phyloP scores from a whole-genome alignment of 2,329 filamentous ascomycete species.

The Tetracladium maxilliforme region DNA sequence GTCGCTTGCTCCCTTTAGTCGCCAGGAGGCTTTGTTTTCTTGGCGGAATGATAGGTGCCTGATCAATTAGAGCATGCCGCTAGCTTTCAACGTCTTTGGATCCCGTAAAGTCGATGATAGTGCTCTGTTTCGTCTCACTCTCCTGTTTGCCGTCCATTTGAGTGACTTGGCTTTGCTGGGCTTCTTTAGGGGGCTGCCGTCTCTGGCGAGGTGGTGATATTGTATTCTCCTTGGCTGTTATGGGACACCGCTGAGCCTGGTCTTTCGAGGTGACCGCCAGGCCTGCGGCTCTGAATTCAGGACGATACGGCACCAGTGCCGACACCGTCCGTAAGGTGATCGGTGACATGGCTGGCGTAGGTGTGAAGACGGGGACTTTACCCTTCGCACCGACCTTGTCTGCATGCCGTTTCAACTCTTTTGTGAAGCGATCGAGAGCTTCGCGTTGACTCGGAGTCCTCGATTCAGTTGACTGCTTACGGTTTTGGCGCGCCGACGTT shows the following conservation, averaged over 20 bases:
- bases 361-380: slow-evolving; percentile 21
- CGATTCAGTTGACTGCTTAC: too few species aligned
- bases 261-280: slow-evolving; percentile 40
- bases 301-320: slow-evolving; percentile 33
- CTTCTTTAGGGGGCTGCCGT: too few species aligned
- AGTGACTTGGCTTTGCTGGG: too few species aligned
- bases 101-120: too few species aligned
- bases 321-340: slow-evolving; percentile 20
- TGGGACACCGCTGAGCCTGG: slow-evolving; percentile 11
- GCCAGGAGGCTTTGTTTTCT: too few species aligned
- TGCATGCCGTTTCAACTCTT: slow-evolving; percentile 24
- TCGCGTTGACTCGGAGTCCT: slow-evolving; percentile 26
- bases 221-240: slow-evolving; percentile 1
- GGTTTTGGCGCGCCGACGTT: too few species aligned
- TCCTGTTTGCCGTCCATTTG: too few species aligned
- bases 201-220: slow-evolving; percentile 4
- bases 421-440: slow-evolving; percentile 23
- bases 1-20: too few species aligned
- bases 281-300: slow-evolving; percentile 36
- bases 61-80: too few species aligned
- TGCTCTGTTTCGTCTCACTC: too few species aligned
- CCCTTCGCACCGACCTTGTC: slow-evolving; percentile 20
- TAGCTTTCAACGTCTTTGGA: too few species aligned
- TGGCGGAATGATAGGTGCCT: too few species aligned
- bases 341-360: slow-evolving; percentile 18